Evolutionary conservation across 495 filamentous ascomycete species (phyloP).

Genomic region (Tirmania nivea): DNA sequence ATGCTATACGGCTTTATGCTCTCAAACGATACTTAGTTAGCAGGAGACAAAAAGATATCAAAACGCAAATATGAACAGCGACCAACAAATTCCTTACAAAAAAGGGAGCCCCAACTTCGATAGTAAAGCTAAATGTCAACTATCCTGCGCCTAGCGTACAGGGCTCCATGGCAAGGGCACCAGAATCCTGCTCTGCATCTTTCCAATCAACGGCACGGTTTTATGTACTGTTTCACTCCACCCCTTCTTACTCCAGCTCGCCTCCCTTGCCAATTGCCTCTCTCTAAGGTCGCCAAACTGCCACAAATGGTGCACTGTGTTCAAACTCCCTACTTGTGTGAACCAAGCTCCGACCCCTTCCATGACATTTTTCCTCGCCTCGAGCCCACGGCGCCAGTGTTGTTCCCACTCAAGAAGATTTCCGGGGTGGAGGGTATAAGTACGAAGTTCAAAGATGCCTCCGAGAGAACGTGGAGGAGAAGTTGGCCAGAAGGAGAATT

Average conservation of each 20-base stretch:
- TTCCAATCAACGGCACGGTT: slow-evolving; percentile 90
- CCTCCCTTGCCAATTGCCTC: slow-evolving; percentile 69
- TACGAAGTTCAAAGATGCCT: slow-evolving; percentile 87
- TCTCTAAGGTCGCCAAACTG: slow-evolving; percentile 95
- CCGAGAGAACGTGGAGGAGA: slow-evolving; percentile 73
- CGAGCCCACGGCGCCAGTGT: slow-evolving; percentile 85
- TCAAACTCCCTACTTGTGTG: slow-evolving; percentile 90
- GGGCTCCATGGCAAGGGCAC: slow-evolving; percentile 94
- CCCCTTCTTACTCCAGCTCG: slow-evolving; percentile 85
- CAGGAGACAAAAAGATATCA: too few species aligned
- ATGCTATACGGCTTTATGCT: too few species aligned
- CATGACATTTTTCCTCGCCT: slow-evolving; percentile 85
- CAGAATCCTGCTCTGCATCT: slow-evolving; percentile 81
- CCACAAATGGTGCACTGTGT: slow-evolving; percentile 96
- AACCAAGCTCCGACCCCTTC: slow-evolving; percentile 98
- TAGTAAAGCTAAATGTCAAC: too few species aligned
- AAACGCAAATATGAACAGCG: too few species aligned
- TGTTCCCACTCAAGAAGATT: slow-evolving; percentile 96
- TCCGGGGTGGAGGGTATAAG: slow-evolving; percentile 87
- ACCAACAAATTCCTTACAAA: too few species aligned
- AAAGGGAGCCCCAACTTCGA: too few species aligned
- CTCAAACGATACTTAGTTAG: too few species aligned
- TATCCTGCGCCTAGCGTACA: slow-evolving; percentile 26
- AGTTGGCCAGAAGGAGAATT: slow-evolving; percentile 98
- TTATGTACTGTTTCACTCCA: slow-evolving; percentile 98